A percentile compares a stretch with the other conserved stretches of the same genome.
Evolutionary conservation across 2,329 filamentous ascomycete genomes (phyloP).

Genomic region (Domatiomyces globalis): DNA sequence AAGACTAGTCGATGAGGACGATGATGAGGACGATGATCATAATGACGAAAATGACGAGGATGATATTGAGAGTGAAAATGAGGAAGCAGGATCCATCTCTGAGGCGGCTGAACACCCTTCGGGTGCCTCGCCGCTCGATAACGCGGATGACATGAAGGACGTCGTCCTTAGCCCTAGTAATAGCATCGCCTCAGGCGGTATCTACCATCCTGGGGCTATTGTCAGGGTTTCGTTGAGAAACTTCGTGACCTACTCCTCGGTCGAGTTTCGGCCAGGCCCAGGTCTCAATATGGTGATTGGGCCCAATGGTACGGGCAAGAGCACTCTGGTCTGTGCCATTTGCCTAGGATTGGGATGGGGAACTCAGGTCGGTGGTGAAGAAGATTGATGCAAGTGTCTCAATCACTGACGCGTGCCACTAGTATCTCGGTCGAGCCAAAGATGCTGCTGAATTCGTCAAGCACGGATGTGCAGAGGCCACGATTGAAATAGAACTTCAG

Average conservation of each 20-base stretch:
- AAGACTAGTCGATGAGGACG: conserved; percentile 5
- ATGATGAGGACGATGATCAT: conserved; percentile 7
- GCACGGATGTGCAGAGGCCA: conserved; percentile 62
- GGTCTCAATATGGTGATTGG: conserved; percentile 97
- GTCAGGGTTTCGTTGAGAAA: conserved; percentile 72
- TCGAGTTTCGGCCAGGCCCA: conserved; percentile 81
- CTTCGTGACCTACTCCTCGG: conserved; percentile 89
- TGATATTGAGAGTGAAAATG: conserved; percentile 2
- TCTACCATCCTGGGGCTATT: conserved; percentile 62
- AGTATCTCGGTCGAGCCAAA: conserved; percentile 72
- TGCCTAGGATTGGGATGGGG: conserved; percentile 81
- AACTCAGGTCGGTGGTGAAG: conserved; percentile 37
- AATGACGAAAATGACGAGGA: conserved; percentile 1
- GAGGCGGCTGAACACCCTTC: background rate
- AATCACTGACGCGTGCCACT: conserved; percentile 1
- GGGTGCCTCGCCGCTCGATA: conserved; percentile 1
- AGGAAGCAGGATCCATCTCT: too few relatives aligned
- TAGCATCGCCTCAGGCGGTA: background rate
- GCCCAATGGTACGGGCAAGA: conserved; percentile 97
- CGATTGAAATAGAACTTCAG: conserved; percentile 82
- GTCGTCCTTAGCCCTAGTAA: background rate
- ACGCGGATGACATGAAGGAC: background rate
- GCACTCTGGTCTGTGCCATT: conserved; percentile 91
- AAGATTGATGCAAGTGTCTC: too few relatives aligned
- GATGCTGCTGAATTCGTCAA: conserved; percentile 85